Conservation (phyloP, 805 yeast species). For the Kuraishia ogatae region DNA sequence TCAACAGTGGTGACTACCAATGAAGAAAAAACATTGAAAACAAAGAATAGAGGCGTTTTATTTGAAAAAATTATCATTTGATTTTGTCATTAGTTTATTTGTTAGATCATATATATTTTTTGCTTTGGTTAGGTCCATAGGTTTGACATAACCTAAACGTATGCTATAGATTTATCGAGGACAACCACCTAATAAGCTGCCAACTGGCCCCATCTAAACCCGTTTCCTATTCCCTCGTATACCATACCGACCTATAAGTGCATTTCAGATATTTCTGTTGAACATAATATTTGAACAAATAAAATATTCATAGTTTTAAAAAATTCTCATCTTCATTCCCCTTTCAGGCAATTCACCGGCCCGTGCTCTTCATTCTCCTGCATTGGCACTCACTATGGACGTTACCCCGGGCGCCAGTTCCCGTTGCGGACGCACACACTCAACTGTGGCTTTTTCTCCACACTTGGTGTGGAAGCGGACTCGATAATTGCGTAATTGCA, state of each 20-base stretch:
- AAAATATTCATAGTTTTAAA: neutral
- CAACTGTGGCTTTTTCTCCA: neutral
- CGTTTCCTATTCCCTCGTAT: no score
- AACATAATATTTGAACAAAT: no score
- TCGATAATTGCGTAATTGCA: neutral
- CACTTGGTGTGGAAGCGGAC: neutral
- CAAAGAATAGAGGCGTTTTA: neutral
- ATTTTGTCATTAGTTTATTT: neutral
- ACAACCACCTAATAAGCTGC: no score
- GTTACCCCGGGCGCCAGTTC: neutral
- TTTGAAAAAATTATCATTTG: no score
- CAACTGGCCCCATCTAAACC: no score
- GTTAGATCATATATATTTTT: neutral
- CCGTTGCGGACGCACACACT: neutral
- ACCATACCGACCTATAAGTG: no score
- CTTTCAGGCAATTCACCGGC: neutral
- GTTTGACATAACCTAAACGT: neutral
- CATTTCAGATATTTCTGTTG: no score
- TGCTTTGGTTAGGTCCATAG: neutral
- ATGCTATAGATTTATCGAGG: no score
- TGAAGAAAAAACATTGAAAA: neutral
- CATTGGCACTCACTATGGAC: neutral
- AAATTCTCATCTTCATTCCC: neutral
- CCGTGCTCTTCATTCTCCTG: neutral
- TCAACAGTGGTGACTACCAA: conserved; percentile 45